A percentile compares a stretch with the other conserved stretches of the same genome.
Conservation (phyloP, 2,329 filamentous ascomycete genomes). For the Coniochaeta sp. region DNA sequence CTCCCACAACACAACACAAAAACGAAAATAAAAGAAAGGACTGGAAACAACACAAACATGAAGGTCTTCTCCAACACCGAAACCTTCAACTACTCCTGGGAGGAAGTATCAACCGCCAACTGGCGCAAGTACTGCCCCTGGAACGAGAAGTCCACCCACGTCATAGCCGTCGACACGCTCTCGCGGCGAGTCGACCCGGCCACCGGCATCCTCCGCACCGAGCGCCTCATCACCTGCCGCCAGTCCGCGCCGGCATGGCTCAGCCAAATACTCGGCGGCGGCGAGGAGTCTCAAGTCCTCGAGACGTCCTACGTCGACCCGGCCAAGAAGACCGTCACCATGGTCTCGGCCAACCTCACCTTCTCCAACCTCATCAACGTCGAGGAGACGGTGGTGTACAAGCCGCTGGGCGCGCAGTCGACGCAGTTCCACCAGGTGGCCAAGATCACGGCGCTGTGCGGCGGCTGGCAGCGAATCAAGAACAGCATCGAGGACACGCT, state of each 20-base stretch:
- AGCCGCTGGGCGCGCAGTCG: conserved; percentile 48
- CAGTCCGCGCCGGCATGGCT: conserved; percentile 72
- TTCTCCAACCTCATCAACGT: conserved; percentile 86
- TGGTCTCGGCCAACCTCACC: conserved; percentile 94
- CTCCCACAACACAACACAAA: neutral
- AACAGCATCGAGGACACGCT: conserved; percentile 92
- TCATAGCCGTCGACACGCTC: conserved; percentile 90
- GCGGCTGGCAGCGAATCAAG: conserved; percentile 95
- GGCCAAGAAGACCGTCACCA: conserved; percentile 75
- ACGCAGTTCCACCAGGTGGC: conserved; percentile 87
- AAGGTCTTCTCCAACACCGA: conserved; percentile 89
- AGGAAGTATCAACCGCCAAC: conserved; percentile 94
- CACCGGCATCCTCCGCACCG: conserved; percentile 54
- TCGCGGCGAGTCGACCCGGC: conserved; percentile 54
- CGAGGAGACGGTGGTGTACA: conserved; percentile 87
- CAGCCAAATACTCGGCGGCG: conserved; percentile 60
- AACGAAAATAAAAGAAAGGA: no score
- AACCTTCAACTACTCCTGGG: conserved; percentile 97
- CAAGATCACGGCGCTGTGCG: conserved; percentile 87
- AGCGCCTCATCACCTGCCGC: conserved; percentile 55
- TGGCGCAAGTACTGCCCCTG: conserved; percentile 98
- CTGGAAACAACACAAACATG: conserved; percentile 60
- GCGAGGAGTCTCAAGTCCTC: conserved; percentile 81
- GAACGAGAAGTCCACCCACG: conserved; percentile 98
- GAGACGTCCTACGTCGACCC: conserved; percentile 96